Percentiles rank a stretch among this genome's conserved stretches.
Conservation (phyloP, 129 eudicot species). For the Saussurea involucrata region DNA sequence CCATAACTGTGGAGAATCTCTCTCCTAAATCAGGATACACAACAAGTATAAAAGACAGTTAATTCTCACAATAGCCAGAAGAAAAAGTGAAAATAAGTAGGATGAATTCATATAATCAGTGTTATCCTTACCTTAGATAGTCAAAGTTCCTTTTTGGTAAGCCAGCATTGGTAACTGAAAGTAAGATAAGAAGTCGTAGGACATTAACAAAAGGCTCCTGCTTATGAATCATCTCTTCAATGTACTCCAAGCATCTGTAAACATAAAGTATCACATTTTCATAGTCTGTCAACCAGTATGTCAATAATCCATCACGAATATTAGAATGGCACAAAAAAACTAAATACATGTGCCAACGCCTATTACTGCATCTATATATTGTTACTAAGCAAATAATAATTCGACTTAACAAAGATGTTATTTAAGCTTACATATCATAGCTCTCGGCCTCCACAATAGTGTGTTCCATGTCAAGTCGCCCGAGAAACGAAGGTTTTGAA, state of each 20-base stretch:
- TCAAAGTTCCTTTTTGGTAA: conserved; percentile 80
- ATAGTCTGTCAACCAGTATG: not conserved
- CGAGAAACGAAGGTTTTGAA: conserved; percentile 81
- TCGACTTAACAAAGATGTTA: not conserved
- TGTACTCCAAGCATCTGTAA: conserved; percentile 84
- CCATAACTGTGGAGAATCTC: conserved; percentile 99
- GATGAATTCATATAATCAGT: not conserved
- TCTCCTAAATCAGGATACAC: conserved; percentile 54
- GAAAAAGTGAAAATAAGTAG: not conserved
- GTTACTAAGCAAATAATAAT: not conserved
- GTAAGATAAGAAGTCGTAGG: conserved; percentile 75
- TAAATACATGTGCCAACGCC: not conserved
- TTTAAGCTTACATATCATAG: conserved; percentile 77
- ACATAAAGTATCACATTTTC: conserved; percentile 14
- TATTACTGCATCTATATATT: no score
- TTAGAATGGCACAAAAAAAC: not conserved
- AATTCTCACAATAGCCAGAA: not conserved
- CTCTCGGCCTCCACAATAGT: conserved; percentile 93
- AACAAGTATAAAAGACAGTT: conserved; percentile 10
- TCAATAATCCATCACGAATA: not conserved
- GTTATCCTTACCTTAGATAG: conserved; percentile 68
- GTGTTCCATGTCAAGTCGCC: conserved; percentile 92
- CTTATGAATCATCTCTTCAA: conserved; percentile 94
- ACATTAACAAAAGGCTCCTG: conserved; percentile 88
- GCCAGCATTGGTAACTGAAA: conserved; percentile 88